Evolutionary conservation across 208 protist species (phyloP).

Genomic region (Acanthamoeba divionensis): DNA sequence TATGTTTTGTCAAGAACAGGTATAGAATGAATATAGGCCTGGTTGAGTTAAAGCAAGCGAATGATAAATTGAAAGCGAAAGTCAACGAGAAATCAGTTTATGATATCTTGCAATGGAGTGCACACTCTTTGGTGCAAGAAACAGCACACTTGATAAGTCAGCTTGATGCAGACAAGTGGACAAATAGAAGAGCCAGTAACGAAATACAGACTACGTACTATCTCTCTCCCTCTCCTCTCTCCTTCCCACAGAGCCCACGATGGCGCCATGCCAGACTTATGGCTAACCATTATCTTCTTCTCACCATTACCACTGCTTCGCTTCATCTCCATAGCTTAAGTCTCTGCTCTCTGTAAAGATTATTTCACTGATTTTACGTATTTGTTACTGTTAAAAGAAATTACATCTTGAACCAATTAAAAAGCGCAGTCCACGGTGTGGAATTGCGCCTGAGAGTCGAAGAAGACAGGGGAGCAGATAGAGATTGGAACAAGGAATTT

Average conservation of each 20-base stretch:
- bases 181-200: too few relatives aligned
- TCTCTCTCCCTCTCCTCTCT: not conserved
- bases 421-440: constrained; percentile 27
- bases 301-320: not conserved
- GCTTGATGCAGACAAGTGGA: too few relatives aligned
- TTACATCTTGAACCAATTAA: not conserved
- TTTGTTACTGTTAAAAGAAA: not conserved
- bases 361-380: not conserved
- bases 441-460: constrained; percentile 14
- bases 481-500: constrained; percentile 60
- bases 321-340: not conserved
- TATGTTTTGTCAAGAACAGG: not conserved
- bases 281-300: not conserved
- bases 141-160: too few relatives aligned
- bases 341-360: not conserved
- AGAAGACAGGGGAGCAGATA: constrained; percentile 23
- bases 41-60: constrained; percentile 15
- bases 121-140: not conserved
- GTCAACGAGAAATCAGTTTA: not conserved
- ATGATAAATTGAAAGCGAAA: constrained; percentile 1
- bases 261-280: not conserved
- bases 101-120: constrained; percentile 32
- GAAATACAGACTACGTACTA: too few relatives aligned
- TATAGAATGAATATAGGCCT: not conserved
- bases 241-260: not conserved